Percentiles rank a stretch among this genome's conserved stretches.
These are phyloP conservation scores for Acacia pycnantha DNA, from an alignment of 331 rosid species.

Conservation along the genomic window DNA sequence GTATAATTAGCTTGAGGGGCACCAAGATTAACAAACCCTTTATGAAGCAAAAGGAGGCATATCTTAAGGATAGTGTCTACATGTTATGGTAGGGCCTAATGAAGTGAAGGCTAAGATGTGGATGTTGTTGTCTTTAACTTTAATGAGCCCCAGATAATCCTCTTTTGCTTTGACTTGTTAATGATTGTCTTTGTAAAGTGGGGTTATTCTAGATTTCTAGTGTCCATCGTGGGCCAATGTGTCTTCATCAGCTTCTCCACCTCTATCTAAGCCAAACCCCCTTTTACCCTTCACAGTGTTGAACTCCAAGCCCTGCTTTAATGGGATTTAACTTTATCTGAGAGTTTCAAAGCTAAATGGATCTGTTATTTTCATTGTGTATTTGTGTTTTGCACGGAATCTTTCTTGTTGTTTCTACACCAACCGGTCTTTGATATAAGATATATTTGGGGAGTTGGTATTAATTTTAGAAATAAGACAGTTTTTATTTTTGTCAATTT, in stretches of 20 bases:
- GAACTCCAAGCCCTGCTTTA: conserved; percentile 3
- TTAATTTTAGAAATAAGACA: too few relatives aligned
- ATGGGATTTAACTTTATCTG: neutral
- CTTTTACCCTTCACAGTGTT: neutral
- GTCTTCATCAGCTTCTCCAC: conserved; percentile 14
- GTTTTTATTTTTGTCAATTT: too few relatives aligned
- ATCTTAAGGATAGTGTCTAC: conserved; percentile 22
- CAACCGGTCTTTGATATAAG: accelerated
- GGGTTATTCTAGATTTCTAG: conserved; percentile 31
- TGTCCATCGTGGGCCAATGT: conserved; percentile 29
- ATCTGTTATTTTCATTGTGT: neutral
- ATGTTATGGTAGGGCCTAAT: conserved; percentile 31
- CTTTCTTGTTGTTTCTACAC: neutral
- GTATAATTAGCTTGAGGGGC: conserved; percentile 21
- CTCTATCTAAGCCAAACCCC: conserved; percentile 14
- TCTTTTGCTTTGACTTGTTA: conserved; percentile 22
- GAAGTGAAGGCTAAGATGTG: conserved; percentile 28
- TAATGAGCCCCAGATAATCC: conserved; percentile 22
- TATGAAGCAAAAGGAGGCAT: conserved; percentile 26
- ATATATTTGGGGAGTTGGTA: too few relatives aligned
- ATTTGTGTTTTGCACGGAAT: conserved; percentile 2
- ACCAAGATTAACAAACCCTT: neutral
- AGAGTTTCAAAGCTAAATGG: neutral
- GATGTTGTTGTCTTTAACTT: conserved; percentile 29
- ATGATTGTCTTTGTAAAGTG: conserved; percentile 35